Evolutionary conservation across 305 asterid genomes (phyloP), one percentile per base, ranked within the genome.

Genomic region (Fraxinus floribunda): DNA sequence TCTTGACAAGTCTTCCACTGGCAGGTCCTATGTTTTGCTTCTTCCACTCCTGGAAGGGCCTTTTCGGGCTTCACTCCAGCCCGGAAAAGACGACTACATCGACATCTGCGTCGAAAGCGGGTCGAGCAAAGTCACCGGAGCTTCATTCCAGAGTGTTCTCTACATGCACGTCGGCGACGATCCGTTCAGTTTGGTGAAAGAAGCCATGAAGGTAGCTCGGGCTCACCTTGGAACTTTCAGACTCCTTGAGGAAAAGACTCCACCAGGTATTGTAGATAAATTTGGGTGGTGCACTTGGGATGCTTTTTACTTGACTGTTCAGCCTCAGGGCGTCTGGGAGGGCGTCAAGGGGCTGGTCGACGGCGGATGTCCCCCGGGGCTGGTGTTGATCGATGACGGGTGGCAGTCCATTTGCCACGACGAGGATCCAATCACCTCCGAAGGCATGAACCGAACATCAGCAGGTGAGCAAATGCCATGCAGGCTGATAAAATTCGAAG

Each of bases 211-310:
- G 80, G 97, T 93, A 30, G 95, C 91, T 2, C 92, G 97, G 80
- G 86, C 72, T 76, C 99, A 94, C 82, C 92, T 95, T 11, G 97
- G 97, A 15, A 92, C 98, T 4, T 94, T 92, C 85, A 86, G 83
- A 79, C 89, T 95, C 5, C 79, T 94, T 30, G 97, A 94, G 83
- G 99, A 95, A 88, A 95, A 95, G 77, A 90, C 97, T 0, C 95
- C 98, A 0, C 99, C 98, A 3, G 98, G 96, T 0, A 90, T 95
- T 39, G 93, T 95, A 15, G 98, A 95, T 82, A 95, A 95, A 62
- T 95, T 95, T 81, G 99, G 99, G 76, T 95, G 99, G 99, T 95
- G 99, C 89, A 95, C 99, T n/a, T 95, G 99, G 99, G 99, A 95
- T 74, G 98, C 99, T 1, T 95, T 95, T 78, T 95, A 95, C 91